phyloP scores from a whole-genome alignment of 345 rosid genomes.

The Dimocarpus longan region DNA sequence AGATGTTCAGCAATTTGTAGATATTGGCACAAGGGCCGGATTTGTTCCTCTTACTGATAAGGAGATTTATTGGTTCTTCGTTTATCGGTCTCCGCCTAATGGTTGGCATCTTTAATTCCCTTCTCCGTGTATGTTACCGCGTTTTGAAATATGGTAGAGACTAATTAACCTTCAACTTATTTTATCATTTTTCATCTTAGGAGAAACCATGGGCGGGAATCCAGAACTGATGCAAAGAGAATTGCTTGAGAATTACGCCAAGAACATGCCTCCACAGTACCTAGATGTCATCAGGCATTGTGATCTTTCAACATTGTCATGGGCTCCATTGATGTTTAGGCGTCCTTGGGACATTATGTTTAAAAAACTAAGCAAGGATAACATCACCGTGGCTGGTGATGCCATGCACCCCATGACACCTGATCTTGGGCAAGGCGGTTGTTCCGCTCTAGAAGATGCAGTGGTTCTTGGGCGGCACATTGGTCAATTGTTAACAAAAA shows the following conservation, averaged over 20 bases:
- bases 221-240: conserved; percentile 33
- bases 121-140: no score
- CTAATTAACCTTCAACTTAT: no score
- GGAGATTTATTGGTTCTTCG: conserved; percentile 34
- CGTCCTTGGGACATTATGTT: conserved; percentile 44
- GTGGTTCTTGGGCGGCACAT: no score
- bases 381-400: conserved; percentile 47
- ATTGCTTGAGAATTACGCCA: conserved; percentile 22
- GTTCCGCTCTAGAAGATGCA: no score
- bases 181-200: conserved; percentile 20
- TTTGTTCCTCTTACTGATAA: conserved; percentile 31
- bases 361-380: conserved; percentile 37
- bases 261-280: conserved; percentile 29
- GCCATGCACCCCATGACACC: conserved; percentile 51
- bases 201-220: not conserved
- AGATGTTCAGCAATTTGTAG: conserved; percentile 26
- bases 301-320: conserved; percentile 34
- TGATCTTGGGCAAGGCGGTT: no score
- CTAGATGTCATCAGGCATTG: conserved; percentile 27
- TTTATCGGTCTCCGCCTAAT: conserved; percentile 10
- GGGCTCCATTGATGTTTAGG: conserved; percentile 38
- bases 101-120: conserved; percentile 20
- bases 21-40: conserved; percentile 36
- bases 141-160: no score
- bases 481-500: no score